These are phyloP conservation scores for Agrocybe pediades DNA, from an alignment of 768 basidiomycete species.

Conservation along the genomic window DNA sequence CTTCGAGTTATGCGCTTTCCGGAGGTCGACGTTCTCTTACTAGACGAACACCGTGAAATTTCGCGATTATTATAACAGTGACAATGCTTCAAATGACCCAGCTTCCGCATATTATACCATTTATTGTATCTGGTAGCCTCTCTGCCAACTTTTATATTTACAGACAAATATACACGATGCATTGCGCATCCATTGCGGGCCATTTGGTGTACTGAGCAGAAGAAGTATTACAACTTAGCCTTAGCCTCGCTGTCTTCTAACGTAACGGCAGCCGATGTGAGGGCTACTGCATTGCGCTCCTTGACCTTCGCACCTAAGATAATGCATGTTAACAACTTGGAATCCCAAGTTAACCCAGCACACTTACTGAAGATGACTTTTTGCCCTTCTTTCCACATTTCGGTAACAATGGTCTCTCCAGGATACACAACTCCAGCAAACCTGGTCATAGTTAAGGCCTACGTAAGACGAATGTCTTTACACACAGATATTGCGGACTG, in stretches of 20 bases:
- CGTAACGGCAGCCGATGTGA: constrained; percentile 85
- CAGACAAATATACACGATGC: too few relatives aligned
- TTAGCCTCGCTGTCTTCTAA: constrained; percentile 50
- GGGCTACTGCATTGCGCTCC: constrained; percentile 71
- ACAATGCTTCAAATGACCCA: too few relatives aligned
- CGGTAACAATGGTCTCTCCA: constrained; percentile 91
- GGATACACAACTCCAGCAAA: constrained; percentile 94
- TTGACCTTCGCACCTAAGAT: constrained; percentile 81
- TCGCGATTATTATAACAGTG: too few relatives aligned
- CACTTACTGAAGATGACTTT: constrained; percentile 90
- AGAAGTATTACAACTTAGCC: constrained; percentile 57
- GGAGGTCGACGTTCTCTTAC: too few relatives aligned
- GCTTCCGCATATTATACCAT: too few relatives aligned
- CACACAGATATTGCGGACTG: not conserved
- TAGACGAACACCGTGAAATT: too few relatives aligned
- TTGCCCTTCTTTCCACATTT: constrained; percentile 97
- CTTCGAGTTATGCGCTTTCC: too few relatives aligned
- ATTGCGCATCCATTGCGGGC: too few relatives aligned
- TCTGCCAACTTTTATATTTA: too few relatives aligned
- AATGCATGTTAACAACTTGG: not conserved
- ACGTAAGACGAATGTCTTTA: not conserved
- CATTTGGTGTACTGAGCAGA: not conserved
- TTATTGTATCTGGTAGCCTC: too few relatives aligned
- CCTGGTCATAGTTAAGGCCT: constrained; percentile 31
- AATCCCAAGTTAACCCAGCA: not conserved